These are phyloP conservation scores for Daucus carota DNA, from an alignment of 129 eudicot genomes.

Conservation along the genomic window DNA sequence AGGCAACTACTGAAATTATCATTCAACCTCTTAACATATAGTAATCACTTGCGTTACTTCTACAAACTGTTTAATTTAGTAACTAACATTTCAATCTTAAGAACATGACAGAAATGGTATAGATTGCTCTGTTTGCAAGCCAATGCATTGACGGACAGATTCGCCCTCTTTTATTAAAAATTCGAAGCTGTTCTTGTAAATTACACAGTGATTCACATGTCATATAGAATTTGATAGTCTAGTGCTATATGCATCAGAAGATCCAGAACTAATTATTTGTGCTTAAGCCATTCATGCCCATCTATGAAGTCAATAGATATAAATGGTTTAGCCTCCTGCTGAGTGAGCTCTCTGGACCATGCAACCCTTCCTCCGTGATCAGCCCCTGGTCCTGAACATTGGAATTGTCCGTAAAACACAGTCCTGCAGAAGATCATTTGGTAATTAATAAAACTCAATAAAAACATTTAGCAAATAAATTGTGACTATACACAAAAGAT, in stretches of 20 bases:
- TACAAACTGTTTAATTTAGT: not conserved
- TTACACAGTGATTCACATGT: not conserved
- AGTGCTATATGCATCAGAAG: not conserved
- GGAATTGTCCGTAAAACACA: slow-evolving; percentile 52
- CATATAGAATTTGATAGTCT: not conserved
- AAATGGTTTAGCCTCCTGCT: slow-evolving; percentile 45
- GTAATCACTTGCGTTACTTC: not conserved
- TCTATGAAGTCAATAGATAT: slow-evolving; percentile 44
- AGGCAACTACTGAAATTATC: too few relatives aligned
- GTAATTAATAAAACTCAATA: not conserved
- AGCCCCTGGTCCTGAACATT: slow-evolving; percentile 60
- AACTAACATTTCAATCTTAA: too few relatives aligned
- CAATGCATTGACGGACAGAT: not conserved
- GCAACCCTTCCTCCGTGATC: slow-evolving; percentile 41
- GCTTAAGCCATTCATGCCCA: slow-evolving; percentile 47
- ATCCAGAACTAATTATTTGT: not conserved
- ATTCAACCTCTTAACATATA: too few relatives aligned
- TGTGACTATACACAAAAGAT: not conserved
- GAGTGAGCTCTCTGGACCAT: slow-evolving; percentile 59
- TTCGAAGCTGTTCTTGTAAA: not conserved
- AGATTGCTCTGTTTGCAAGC: not conserved
- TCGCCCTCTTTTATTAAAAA: not conserved
- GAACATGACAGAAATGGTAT: not conserved
- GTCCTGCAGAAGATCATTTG: slow-evolving; percentile 32
- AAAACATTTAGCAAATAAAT: not conserved